phyloP scores from a whole-genome alignment of 495 filamentous ascomycete genomes.

The Penicillium paradoxum region DNA sequence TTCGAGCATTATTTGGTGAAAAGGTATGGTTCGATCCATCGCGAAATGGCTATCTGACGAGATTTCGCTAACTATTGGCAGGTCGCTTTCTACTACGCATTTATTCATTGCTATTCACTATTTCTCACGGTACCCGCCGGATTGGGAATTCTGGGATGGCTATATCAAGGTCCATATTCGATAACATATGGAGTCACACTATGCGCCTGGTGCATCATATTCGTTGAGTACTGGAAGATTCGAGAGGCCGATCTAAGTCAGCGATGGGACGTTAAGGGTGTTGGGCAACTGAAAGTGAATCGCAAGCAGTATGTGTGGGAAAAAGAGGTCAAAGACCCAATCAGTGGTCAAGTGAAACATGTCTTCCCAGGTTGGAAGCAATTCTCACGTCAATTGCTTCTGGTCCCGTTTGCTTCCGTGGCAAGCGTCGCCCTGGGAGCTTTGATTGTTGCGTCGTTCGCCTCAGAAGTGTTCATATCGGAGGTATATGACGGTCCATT shows the following conservation, averaged over 20 bases:
- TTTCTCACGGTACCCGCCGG: conserved; percentile 78
- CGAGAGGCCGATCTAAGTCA: conserved; percentile 88
- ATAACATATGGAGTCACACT: conserved; percentile 71
- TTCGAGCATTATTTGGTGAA: conserved; percentile 83
- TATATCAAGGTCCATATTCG: conserved; percentile 77
- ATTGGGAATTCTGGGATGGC: conserved; percentile 71
- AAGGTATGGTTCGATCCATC: conserved; percentile 45
- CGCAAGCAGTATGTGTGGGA: conserved; percentile 75
- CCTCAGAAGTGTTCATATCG: conserved; percentile 87
- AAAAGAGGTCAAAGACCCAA: conserved; percentile 65
- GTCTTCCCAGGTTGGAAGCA: conserved; percentile 74
- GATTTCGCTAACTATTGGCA: conserved; percentile 14
- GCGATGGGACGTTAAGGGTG: conserved; percentile 83
- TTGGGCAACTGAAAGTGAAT: conserved; percentile 73
- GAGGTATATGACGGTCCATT: conserved; percentile 87
- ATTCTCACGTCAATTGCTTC: conserved; percentile 68
- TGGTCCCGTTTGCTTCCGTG: conserved; percentile 78
- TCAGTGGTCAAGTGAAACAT: conserved; percentile 73
- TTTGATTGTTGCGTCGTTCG: conserved; percentile 78
- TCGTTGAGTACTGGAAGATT: conserved; percentile 95
- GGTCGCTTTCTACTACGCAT: conserved; percentile 94
- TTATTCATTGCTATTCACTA: conserved; percentile 83
- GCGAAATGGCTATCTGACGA: too few species aligned
- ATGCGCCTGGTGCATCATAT: conserved; percentile 78
- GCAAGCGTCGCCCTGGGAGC: conserved; percentile 68